These are phyloP conservation scores for Plasmodium falciparum DNA, from an alignment of 169 alveolate genomes.

Conservation along the genomic window DNA sequence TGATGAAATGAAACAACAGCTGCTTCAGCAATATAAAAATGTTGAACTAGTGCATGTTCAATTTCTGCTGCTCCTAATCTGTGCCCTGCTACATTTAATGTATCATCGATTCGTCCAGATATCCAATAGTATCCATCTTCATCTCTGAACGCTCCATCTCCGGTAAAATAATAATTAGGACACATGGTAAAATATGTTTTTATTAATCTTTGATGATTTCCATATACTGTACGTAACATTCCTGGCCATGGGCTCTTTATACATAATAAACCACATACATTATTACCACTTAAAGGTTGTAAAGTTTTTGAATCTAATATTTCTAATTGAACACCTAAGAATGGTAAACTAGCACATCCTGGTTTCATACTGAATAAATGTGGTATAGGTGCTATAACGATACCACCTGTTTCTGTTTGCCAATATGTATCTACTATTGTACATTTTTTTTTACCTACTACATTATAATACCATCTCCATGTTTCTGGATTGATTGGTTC, in stretches of 20 bases:
- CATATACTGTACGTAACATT: slow-evolving; percentile 90
- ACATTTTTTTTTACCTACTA: slow-evolving; percentile 84
- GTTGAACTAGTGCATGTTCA: slow-evolving; percentile 94
- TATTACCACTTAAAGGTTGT: slow-evolving; percentile 85
- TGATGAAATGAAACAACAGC: slow-evolving; percentile 95
- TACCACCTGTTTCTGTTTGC: slow-evolving; percentile 98
- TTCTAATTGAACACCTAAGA: slow-evolving; percentile 91
- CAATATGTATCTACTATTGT: slow-evolving; percentile 96
- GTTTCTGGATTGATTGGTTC: slow-evolving; percentile 96
- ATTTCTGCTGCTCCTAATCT: slow-evolving; percentile 95
- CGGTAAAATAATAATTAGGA: slow-evolving; percentile 93
- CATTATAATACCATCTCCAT: slow-evolving; percentile 95
- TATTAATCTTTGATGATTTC: slow-evolving; percentile 90
- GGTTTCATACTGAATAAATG: slow-evolving; percentile 92
- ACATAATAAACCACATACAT: slow-evolving; percentile 90
- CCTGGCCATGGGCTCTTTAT: slow-evolving; percentile 94
- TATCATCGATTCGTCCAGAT: slow-evolving; percentile 97
- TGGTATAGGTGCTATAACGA: slow-evolving; percentile 93
- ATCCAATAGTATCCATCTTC: slow-evolving; percentile 96
- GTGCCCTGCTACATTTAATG: slow-evolving; percentile 95
- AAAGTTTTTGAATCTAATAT: slow-evolving; percentile 91
- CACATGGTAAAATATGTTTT: slow-evolving; percentile 89
- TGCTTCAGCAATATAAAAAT: slow-evolving; percentile 90
- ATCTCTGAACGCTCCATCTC: slow-evolving; percentile 97
- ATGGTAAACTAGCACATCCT: slow-evolving; percentile 95